A percentile compares a stretch with the other conserved stretches of the same genome.
Evolutionary conservation across 2,329 filamentous ascomycete genomes (phyloP).

Genomic region (Leptoxyphium fumago): DNA sequence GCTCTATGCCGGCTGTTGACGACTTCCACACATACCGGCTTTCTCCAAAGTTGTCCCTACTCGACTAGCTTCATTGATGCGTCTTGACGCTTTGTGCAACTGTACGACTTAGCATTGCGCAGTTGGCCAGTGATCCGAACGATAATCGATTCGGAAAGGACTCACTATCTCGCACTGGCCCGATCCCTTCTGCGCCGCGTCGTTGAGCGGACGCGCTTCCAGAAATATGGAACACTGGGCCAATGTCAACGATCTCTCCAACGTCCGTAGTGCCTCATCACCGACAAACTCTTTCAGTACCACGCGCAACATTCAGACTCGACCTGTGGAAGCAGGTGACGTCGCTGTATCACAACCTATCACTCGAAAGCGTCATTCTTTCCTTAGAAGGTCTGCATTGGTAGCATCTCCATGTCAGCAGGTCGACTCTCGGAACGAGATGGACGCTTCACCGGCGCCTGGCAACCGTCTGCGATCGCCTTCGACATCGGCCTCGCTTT

Average conservation of each 20-base stretch:
- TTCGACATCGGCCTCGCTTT: background rate
- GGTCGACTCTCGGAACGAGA: background rate
- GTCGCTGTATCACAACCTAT: background rate
- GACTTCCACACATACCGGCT: too few species aligned
- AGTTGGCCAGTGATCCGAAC: too few species aligned
- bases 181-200: too few species aligned
- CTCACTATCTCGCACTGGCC: too few species aligned
- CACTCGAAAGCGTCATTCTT: background rate
- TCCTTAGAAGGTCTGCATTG: background rate
- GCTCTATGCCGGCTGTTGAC: too few species aligned
- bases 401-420: background rate
- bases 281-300: too few species aligned
- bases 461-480: background rate
- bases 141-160: too few species aligned
- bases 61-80: background rate
- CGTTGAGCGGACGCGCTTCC: too few species aligned
- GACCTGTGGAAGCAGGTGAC: background rate
- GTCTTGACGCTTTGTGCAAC: background rate
- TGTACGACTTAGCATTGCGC: background rate
- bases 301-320: too few species aligned
- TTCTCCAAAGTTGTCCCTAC: background rate
- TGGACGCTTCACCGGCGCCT: background rate
- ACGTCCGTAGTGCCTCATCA: too few species aligned
- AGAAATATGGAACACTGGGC: too few species aligned
- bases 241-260: too few species aligned